Evolutionary conservation across 148 eudicot species (phyloP).

Genomic region (Vaccinium vitisidaea): DNA sequence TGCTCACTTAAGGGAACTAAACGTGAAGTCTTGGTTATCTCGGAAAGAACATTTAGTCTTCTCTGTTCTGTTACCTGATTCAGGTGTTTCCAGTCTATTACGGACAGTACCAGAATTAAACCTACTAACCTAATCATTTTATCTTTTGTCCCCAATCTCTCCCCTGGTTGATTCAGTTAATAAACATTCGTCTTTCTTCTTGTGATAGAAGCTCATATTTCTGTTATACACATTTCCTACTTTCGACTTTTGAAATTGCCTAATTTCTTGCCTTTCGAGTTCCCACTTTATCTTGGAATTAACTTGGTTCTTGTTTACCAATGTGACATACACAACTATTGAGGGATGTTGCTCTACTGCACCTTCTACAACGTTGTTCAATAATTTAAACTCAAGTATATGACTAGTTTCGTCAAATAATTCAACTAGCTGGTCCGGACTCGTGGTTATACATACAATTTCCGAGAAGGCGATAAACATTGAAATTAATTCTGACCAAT

Average conservation of each 20-base stretch:
- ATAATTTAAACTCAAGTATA: background rate
- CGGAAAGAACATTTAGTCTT: background rate
- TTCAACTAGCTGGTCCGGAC: background rate
- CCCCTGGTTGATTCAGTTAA: background rate
- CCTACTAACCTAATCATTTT: background rate
- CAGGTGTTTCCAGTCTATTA: background rate
- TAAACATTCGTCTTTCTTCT: background rate
- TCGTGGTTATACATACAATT: constrained; percentile 24
- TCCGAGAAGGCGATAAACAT: constrained; percentile 17
- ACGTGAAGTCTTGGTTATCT: background rate
- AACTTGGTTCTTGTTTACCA: background rate
- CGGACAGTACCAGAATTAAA: background rate
- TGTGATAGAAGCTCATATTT: background rate
- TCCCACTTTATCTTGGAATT: background rate
- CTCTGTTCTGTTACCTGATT: background rate
- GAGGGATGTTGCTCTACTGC: background rate
- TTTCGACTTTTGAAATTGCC: background rate
- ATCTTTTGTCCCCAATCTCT: too few species aligned
- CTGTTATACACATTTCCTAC: background rate
- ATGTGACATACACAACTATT: background rate
- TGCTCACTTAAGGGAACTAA: background rate
- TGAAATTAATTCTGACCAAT: constrained; percentile 18
- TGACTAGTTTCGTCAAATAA: background rate
- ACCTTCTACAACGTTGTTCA: background rate
- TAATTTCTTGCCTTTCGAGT: background rate